Evolutionary conservation across 768 basidiomycete species (phyloP).

Genomic region (Naganishia antarctica): DNA sequence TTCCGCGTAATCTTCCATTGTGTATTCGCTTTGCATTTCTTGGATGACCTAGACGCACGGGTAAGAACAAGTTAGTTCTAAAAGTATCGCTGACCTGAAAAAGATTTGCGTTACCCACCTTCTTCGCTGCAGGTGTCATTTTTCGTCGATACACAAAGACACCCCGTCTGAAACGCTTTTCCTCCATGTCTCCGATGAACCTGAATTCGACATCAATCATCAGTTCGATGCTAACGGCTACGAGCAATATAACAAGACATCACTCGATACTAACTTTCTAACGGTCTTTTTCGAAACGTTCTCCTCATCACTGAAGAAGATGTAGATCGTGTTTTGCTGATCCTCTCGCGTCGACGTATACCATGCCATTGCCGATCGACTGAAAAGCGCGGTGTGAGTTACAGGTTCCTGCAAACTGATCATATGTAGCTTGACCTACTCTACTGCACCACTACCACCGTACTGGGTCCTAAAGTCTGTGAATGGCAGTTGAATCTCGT

Average conservation of each 20-base stretch:
- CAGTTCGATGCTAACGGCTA: no score
- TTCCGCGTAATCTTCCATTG: conserved; percentile 93
- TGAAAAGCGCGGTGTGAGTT: conserved; percentile 44
- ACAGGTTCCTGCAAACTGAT: background rate
- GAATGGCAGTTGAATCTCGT: conserved; percentile 86
- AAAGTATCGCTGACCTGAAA: no score
- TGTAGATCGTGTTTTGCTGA: conserved; percentile 69
- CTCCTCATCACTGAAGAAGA: conserved; percentile 92
- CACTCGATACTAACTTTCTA: conserved; percentile 68
- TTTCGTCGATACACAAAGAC: conserved; percentile 93
- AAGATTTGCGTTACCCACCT: conserved; percentile 60
- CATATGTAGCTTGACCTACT: conserved; percentile 58
- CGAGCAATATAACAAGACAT: background rate
- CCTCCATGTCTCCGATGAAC: conserved; percentile 81
- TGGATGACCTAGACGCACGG: conserved; percentile 67
- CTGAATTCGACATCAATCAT: conserved; percentile 51
- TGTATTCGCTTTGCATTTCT: conserved; percentile 78
- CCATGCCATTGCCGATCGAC: conserved; percentile 85
- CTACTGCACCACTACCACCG: conserved; percentile 68
- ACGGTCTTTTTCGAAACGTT: conserved; percentile 96
- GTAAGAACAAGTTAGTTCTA: background rate
- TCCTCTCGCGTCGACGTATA: conserved; percentile 58
- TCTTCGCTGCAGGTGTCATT: conserved; percentile 94
- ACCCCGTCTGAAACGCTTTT: conserved; percentile 80
- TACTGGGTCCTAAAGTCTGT: conserved; percentile 69